Evolutionary conservation across 2,329 filamentous ascomycete genomes (phyloP).

Genomic region (Trichoderma sp.): DNA sequence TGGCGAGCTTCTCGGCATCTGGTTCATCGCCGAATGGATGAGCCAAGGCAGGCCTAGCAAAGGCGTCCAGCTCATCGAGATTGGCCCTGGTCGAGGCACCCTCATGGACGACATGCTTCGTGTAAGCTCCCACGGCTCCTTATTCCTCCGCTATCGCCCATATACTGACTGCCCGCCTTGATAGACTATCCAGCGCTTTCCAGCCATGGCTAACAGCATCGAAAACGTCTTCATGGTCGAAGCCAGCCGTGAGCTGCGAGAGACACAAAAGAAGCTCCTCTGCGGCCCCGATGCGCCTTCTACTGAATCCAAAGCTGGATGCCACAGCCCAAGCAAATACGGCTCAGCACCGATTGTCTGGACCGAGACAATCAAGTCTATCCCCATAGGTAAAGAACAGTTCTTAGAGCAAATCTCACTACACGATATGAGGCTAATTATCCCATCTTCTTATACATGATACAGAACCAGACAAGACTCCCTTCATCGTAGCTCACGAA

Average conservation of each 20-base stretch:
- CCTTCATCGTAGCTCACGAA: conserved; percentile 94
- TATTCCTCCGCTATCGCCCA: no score
- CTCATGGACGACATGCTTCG: conserved; percentile 95
- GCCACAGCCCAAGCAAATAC: conserved; percentile 73
- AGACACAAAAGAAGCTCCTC: conserved; percentile 75
- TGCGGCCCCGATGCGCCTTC: conserved; percentile 69
- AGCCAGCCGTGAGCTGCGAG: conserved; percentile 76
- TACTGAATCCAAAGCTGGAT: conserved; percentile 69
- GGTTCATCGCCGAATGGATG: conserved; percentile 97
- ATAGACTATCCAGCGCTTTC: conserved; percentile 84
- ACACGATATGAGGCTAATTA: background rate
- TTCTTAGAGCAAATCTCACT: background rate
- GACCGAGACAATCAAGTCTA: conserved; percentile 84
- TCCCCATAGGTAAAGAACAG: conserved; percentile 59
- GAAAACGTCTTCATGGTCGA: conserved; percentile 93
- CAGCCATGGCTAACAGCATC: conserved; percentile 69
- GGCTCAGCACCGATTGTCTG: conserved; percentile 74
- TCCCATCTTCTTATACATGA: no score
- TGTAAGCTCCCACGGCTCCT: conserved; percentile 48
- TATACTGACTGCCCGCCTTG: background rate
- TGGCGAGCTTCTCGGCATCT: conserved; percentile 88
- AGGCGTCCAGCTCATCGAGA: conserved; percentile 86
- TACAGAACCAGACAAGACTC: conserved; percentile 64
- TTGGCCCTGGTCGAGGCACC: conserved; percentile 90
- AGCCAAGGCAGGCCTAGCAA: conserved; percentile 72